Evolutionary conservation across 2,329 filamentous ascomycete species (phyloP).

Genomic region (Xylariaceae sp.): DNA sequence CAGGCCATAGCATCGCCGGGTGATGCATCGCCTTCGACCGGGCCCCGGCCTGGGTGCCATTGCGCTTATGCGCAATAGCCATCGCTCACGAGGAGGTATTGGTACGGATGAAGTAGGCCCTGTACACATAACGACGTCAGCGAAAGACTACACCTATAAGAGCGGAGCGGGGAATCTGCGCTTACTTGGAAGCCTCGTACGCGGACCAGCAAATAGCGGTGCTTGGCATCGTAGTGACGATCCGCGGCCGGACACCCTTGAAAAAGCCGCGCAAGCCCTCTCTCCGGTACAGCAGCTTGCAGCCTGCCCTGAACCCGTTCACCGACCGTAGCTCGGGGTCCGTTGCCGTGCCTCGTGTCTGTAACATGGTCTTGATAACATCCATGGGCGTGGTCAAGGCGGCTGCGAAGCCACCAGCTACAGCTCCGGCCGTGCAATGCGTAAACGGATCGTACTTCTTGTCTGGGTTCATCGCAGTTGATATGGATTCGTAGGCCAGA

Average conservation of each 20-base stretch:
- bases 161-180: slow-evolving; percentile 12
- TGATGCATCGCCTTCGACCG: too few relatives aligned
- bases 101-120: slow-evolving; percentile 31
- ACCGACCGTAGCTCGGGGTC: slow-evolving; percentile 80
- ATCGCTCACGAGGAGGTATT: slow-evolving; percentile 25
- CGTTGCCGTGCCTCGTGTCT: slow-evolving; percentile 79
- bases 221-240: slow-evolving; percentile 96
- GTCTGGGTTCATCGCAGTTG: slow-evolving; percentile 82
- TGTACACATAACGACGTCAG: slow-evolving; percentile 6
- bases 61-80: background rate
- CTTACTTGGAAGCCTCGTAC: slow-evolving; percentile 64
- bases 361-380: slow-evolving; percentile 95
- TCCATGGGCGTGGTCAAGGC: slow-evolving; percentile 94
- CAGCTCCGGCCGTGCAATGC: slow-evolving; percentile 85
- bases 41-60: too few relatives aligned
- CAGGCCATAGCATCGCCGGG: too few relatives aligned
- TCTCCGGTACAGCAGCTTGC: slow-evolving; percentile 72
- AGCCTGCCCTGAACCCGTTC: slow-evolving; percentile 74
- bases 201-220: slow-evolving; percentile 98
- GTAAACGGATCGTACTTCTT: slow-evolving; percentile 87
- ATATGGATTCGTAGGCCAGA: slow-evolving; percentile 94
- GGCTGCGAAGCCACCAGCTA: slow-evolving; percentile 89
- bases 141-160: background rate
- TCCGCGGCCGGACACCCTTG: slow-evolving; percentile 82
- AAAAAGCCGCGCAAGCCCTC: slow-evolving; percentile 87